Base-by-base conservation (phyloP, 192 early-diverging fungal species). In the Linnemannia schmuckeri region DNA sequence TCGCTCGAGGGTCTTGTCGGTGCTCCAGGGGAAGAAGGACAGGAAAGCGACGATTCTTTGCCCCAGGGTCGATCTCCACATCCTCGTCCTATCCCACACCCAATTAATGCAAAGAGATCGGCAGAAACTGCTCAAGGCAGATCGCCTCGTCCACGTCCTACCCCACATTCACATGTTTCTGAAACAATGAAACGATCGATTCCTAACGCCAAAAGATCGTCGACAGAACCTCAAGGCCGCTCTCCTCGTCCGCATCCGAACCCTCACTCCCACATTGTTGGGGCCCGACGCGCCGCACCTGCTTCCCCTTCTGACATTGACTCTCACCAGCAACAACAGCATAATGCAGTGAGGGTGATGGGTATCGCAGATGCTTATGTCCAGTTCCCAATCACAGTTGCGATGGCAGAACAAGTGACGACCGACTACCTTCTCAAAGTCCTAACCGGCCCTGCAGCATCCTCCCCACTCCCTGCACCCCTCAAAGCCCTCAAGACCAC, bases 401-500 rank as follows among this genome's bases (percentile, higher is more conserved):
- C 78, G 5, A 52, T 70, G 41, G 57, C 70, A 3, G 83, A 86
- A 9, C 66, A 76, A 76, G 54, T 55, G 0, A 77, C 79, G 5
- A 42, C 55, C 10, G 79, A 80, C 24, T 86, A 80, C 37, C 68
- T 86, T 0, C 80, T 86, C 79, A 63, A 80, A 0, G 22, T 80
- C 4, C 83, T 86, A 9, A 42, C 55, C 0, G 83, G 83, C 4
- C 75, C 83, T 17, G 78, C 83, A 7, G 76, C 83, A 10, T 27
- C 13, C 12, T 44, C 75, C 4, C 83, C 74, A 0, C n/a, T 76
- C 7, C 83, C 83, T 12, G 54, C 54, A 1, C 78, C 83, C 0
- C 74, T 86, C 42, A 52, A 47, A 18, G 4, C 55, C 9, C 72
- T 76, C 41, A 70, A 76, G 17, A 70, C 27, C 4, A 75, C n/a